phyloP scores from a whole-genome alignment of 2,329 filamentous ascomycete genomes.

The Macroventuria anomochaeta region DNA sequence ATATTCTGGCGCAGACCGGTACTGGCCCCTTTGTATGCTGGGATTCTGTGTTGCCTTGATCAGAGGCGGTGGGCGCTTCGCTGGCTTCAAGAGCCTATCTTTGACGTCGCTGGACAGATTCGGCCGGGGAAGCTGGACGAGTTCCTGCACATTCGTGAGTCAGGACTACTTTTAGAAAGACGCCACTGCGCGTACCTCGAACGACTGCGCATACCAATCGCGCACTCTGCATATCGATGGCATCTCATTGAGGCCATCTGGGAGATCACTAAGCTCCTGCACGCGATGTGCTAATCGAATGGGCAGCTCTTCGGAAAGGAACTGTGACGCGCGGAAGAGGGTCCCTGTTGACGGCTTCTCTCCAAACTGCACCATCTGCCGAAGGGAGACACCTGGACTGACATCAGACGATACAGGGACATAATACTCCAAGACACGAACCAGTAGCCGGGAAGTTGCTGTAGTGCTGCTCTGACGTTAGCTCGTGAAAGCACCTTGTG shows the following conservation, averaged over 20 bases:
- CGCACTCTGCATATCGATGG: constrained; percentile 92
- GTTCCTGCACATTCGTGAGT: constrained; percentile 71
- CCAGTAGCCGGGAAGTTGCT: constrained; percentile 96
- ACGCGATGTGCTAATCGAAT: constrained; percentile 96
- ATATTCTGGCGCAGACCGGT: constrained; percentile 63
- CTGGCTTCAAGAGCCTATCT: constrained; percentile 76
- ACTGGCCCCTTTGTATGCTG: constrained; percentile 83
- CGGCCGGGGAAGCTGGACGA: constrained; percentile 83
- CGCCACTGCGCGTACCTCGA: constrained; percentile 72
- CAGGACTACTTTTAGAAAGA: constrained; percentile 14
- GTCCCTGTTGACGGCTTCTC: constrained; percentile 91
- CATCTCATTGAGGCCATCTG: constrained; percentile 97
- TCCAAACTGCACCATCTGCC: constrained; percentile 99
- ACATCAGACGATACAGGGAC: constrained; percentile 23
- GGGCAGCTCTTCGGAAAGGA: constrained; percentile 95
- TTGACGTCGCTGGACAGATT: constrained; percentile 76
- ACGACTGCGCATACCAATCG: constrained; percentile 99
- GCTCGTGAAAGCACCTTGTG: constrained; percentile 18
- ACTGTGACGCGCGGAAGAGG: constrained; percentile 95
- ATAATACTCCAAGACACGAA: constrained; percentile 78
- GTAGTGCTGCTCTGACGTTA: constrained; percentile 68
- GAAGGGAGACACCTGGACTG: constrained; percentile 66
- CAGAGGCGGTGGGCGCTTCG: constrained; percentile 65
- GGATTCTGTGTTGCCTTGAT: constrained; percentile 89
- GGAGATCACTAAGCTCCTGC: constrained; percentile 88